These are phyloP conservation scores for Lipomyces anomalus DNA, from an alignment of 805 yeast genomes.

Conservation along the genomic window DNA sequence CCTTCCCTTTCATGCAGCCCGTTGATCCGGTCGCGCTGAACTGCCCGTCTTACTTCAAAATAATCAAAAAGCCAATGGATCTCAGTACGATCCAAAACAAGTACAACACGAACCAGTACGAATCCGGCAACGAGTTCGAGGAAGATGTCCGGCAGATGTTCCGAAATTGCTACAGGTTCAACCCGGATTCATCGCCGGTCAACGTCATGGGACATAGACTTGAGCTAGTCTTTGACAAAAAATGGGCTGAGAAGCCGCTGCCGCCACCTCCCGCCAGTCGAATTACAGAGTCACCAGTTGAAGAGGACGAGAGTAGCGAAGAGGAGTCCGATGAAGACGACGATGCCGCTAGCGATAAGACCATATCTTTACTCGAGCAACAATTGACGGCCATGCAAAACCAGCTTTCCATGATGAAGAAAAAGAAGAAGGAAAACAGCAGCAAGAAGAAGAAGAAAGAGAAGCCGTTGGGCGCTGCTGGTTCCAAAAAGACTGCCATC, in stretches of 20 bases:
- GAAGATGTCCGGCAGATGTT: slow-evolving; percentile 77
- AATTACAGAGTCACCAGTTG: slow-evolving; percentile 32
- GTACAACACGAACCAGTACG: slow-evolving; percentile 79
- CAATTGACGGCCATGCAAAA: slow-evolving; percentile 80
- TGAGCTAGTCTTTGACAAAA: slow-evolving; percentile 77
- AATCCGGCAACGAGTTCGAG: slow-evolving; percentile 82
- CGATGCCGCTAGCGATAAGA: slow-evolving; percentile 71
- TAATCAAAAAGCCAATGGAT: slow-evolving; percentile 93
- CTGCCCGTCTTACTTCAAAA: slow-evolving; percentile 82
- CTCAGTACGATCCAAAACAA: slow-evolving; percentile 77
- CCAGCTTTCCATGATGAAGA: slow-evolving; percentile 77
- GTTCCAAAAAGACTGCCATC: slow-evolving; percentile 1
- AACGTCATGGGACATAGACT: slow-evolving; percentile 90
- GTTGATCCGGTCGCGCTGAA: slow-evolving; percentile 93
- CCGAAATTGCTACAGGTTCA: slow-evolving; percentile 82
- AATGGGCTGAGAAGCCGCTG: slow-evolving; percentile 77
- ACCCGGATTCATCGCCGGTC: slow-evolving; percentile 96
- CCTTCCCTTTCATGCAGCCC: slow-evolving; percentile 87
- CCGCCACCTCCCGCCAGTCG: slow-evolving; percentile 49
- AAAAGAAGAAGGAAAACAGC: slow-evolving; percentile 62
- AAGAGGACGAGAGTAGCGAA: slow-evolving; percentile 37
- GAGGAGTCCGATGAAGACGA: slow-evolving; percentile 58
- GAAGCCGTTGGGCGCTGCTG: slow-evolving; percentile 42
- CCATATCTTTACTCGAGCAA: slow-evolving; percentile 80
- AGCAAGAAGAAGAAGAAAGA: slow-evolving; percentile 41